Percentiles rank a stretch among this genome's conserved stretches.
phyloP scores from a whole-genome alignment of 2,329 filamentous ascomycete genomes.

The Aspergillus uvarum region DNA sequence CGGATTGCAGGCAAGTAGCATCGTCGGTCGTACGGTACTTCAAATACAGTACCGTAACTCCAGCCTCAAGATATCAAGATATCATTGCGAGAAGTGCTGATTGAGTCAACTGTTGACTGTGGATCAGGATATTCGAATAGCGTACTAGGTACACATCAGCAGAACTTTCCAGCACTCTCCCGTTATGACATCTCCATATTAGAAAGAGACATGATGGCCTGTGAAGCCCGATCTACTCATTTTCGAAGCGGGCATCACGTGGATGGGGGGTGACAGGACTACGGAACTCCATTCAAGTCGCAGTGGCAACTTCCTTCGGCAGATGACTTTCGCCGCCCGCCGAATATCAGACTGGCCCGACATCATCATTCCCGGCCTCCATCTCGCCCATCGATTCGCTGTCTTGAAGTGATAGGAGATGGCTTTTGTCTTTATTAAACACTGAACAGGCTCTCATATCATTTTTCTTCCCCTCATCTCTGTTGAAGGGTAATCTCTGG shows the following conservation, averaged over 20 bases:
- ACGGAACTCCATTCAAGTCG: slow-evolving; percentile 20
- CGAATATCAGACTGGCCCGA: slow-evolving; percentile 7
- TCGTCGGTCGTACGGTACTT: slow-evolving; percentile 1
- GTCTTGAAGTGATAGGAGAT: slow-evolving; percentile 26
- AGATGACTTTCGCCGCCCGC: slow-evolving; percentile 35
- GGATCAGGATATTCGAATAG: too few species aligned
- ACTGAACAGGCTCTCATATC: slow-evolving; percentile 13
- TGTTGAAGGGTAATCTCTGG: slow-evolving; percentile 16
- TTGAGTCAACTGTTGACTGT: too few species aligned
- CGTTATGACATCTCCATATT: neutral
- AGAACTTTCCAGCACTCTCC: neutral
- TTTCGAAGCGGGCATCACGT: slow-evolving; percentile 18
- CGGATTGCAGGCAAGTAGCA: slow-evolving; percentile 1
- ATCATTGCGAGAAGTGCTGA: too few species aligned
- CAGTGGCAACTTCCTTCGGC: slow-evolving; percentile 27
- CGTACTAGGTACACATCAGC: neutral
- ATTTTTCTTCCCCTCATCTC: neutral
- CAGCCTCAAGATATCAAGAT: neutral
- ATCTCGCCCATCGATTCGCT: slow-evolving; percentile 16
- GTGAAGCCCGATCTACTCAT: neutral
- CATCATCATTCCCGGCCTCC: slow-evolving; percentile 9
- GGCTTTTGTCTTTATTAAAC: slow-evolving; percentile 20
- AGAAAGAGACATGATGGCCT: neutral
- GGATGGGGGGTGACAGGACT: slow-evolving; percentile 7
- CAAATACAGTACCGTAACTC: neutral